Evolutionary conservation across 257 asterid species (phyloP), one percentile per base, ranked within the genome.

Genomic region (Leonotis leonurus): DNA sequence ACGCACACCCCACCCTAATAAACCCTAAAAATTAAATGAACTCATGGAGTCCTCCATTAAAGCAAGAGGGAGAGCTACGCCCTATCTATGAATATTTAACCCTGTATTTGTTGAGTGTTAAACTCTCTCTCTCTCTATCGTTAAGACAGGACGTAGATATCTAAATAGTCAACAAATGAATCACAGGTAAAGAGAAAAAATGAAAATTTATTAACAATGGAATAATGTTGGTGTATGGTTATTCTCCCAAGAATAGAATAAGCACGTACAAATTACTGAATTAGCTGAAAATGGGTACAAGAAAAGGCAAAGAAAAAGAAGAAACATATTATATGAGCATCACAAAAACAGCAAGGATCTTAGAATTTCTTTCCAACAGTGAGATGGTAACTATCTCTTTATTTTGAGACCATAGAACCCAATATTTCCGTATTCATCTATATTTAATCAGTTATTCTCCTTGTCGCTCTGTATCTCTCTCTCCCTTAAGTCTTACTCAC

Each of bases 351-450:
- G 36, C 64, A 39, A 67, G 45, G 67, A 62, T 50, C 32, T 40
- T 65, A 24, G 5, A 8, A 1, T 54, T 17, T 30, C n/a, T 17
- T 1, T 16, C 39, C 12, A 49, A 59, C 36, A 55, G 16, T 57
- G 44, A 17, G 71, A 21, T 54, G 32, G 18, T 5, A 54, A 69
- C 54, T 48, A 70, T 46, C 62, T 75, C 83, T 82, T 80, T 78
- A 73, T 80, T 81, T 85, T 58, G 18, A 49, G 82, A 70, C 90
- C 94, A 69, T 65, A 61, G 50, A 78, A 62, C 35, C 57, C 54
- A 65, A 62, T 16, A 65, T 74, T 81, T 72, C 79, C 85, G 45
- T 70, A 67, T 80, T 69, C 61, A 75, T 73, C 73, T 3, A 44
- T 56, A 32, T 22, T 2, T 27, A 27, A 26, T 66, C 62, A 51